Base-by-base conservation (phyloP, 768 basidiomycete species). In the Hydnomerulius pinastri region DNA sequence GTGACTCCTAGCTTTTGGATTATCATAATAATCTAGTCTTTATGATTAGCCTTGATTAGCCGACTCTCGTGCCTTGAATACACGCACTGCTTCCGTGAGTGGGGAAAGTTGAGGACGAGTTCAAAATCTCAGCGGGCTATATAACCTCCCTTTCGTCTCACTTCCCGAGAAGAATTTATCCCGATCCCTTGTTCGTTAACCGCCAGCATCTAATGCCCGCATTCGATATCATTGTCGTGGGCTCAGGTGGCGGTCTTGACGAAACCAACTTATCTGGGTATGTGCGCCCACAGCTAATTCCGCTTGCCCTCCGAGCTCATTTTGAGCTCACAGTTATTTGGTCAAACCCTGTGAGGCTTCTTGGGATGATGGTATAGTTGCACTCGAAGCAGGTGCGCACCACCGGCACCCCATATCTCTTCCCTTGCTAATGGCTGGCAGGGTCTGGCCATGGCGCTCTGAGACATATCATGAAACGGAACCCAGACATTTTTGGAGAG, bases 251-350 rank as follows among this genome's bases (percentile, higher is more conserved):
- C 38, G 95, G 95, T 42, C 92, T 92, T 7, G 79, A 86, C 59
- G 95, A 98, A 69, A 87, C 85, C 20, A 90, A 98, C 71, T 70
- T 97, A 55, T 91, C 90, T 23, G 87, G 83, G 93, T 92, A 66
- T 57, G 86, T 78, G 33, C 5, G n/a, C 28, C 21, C 33, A 28
- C 21, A 17, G 18, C 2, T 2, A 18, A 17, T 15, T 33, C 11
- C 43, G 44, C 35, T 18, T 42, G 39, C 32, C 55, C 46, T 38
- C 28, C 42, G 36, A 51, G 56, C 58, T 18, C 53, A 57, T 51
- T 46, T 51, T 38, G 23, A 41, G 23, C 50, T 18, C 17, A 24
- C 60, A 95, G 93, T n/a, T 98, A 96, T 73, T 73, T 97, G 44
- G 69, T 97, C 65, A 98, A 98, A 64, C 79, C 89, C 7, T 73